These are phyloP conservation scores for Naegleria lovaniensis DNA, from an alignment of 208 protist species.

Conservation along the genomic window DNA sequence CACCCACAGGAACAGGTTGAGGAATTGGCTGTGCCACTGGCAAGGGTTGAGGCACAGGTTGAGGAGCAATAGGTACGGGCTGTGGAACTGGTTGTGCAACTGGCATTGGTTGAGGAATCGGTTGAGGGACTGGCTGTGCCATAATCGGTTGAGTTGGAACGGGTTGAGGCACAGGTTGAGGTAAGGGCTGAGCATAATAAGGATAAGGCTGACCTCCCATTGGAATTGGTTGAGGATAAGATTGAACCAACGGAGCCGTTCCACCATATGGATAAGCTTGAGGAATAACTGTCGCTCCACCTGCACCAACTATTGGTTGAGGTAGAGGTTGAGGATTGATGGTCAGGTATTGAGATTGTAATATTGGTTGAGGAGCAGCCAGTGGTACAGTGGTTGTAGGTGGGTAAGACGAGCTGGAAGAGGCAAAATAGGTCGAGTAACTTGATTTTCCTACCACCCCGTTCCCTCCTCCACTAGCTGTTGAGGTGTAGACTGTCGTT, in stretches of 20 bases:
- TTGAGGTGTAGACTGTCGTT: neutral
- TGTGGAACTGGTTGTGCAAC: neutral
- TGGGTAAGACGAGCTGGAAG: neutral
- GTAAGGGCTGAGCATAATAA: neutral
- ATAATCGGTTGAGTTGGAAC: neutral
- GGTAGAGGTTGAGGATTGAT: neutral
- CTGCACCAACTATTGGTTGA: neutral
- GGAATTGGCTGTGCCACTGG: too few relatives aligned
- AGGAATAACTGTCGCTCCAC: too few relatives aligned
- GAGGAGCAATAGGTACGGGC: neutral
- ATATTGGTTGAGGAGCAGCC: neutral
- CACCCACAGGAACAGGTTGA: too few relatives aligned
- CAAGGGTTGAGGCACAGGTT: too few relatives aligned
- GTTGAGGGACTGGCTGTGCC: neutral
- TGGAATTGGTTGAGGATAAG: too few relatives aligned
- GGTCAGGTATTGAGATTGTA: neutral
- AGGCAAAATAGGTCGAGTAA: neutral
- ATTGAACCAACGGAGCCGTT: too few relatives aligned
- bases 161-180: neutral
- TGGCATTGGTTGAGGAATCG: neutral
- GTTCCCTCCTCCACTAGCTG: neutral
- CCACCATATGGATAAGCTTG: too few relatives aligned
- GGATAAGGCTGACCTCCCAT: neutral
- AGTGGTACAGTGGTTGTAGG: neutral
- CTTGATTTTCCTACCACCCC: neutral